phyloP scores from a whole-genome alignment of 2,329 filamentous ascomycete species.

The Raffaelea albimanens region DNA sequence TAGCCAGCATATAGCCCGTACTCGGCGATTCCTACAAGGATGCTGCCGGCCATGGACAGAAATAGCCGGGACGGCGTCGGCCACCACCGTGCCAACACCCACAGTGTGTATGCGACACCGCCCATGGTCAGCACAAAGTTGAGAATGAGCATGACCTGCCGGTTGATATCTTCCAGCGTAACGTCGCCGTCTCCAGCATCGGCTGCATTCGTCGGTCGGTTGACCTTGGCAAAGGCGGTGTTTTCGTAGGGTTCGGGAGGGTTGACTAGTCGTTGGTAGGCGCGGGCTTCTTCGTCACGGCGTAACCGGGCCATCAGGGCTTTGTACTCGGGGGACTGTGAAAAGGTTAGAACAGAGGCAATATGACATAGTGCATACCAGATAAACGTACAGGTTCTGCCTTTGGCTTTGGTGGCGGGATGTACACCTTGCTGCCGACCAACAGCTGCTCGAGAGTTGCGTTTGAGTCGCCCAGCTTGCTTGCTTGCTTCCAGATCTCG shows the following conservation, averaged over 20 bases:
- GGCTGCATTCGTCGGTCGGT: conserved; percentile 33
- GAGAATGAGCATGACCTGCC: conserved; percentile 75
- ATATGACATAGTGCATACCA: not conserved
- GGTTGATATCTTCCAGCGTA: conserved; percentile 63
- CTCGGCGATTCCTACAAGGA: conserved; percentile 64
- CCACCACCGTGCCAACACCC: conserved; percentile 72
- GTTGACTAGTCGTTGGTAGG: conserved; percentile 73
- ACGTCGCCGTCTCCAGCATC: conserved; percentile 52
- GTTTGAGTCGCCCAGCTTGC: conserved; percentile 20
- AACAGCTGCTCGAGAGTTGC: conserved; percentile 60
- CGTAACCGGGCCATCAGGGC: conserved; percentile 80
- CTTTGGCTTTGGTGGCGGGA: conserved; percentile 72
- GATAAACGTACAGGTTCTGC: conserved; percentile 56
- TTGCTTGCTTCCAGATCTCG: conserved; percentile 42
- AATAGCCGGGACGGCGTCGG: conserved; percentile 60
- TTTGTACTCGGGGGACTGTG: conserved; percentile 70
- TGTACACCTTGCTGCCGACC: conserved; percentile 61
- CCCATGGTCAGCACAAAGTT: conserved; percentile 85
- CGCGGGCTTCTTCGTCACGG: conserved; percentile 68
- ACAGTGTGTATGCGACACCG: conserved; percentile 67
- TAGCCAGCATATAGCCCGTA: conserved; percentile 71
- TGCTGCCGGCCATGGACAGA: conserved; percentile 59
- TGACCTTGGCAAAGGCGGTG: conserved; percentile 46
- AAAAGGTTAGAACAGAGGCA: not conserved
- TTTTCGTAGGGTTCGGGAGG: conserved; percentile 37